Percentiles rank a stretch among this genome's conserved stretches.
phyloP scores from a whole-genome alignment of 805 yeast genomes.

The Zygotorulaspora sp. region DNA sequence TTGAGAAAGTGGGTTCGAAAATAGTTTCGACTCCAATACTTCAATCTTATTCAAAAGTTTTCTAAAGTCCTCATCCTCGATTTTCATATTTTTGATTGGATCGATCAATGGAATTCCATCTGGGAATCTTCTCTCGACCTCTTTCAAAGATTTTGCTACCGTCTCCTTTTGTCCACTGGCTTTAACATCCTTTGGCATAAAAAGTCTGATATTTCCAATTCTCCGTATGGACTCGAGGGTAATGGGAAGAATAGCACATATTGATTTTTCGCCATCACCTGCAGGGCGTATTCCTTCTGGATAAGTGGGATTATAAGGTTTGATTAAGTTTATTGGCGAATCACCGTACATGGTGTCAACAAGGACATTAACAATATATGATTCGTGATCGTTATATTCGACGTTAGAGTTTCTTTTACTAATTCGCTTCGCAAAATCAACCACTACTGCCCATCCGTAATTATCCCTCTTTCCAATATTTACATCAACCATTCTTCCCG shows the following conservation, averaged over 20 bases:
- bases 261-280: slow-evolving; percentile 59
- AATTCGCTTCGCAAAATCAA: slow-evolving; percentile 66
- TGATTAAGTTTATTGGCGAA: slow-evolving; percentile 76
- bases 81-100: slow-evolving; percentile 90
- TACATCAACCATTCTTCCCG: slow-evolving; percentile 79
- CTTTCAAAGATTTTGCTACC: slow-evolving; percentile 66
- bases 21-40: slow-evolving; percentile 70
- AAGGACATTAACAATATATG: slow-evolving; percentile 81
- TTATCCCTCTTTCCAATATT: slow-evolving; percentile 50
- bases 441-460: slow-evolving; percentile 96
- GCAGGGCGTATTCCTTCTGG: slow-evolving; percentile 91
- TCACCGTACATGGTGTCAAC: slow-evolving; percentile 74
- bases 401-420: slow-evolving; percentile 56
- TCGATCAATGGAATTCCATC: slow-evolving; percentile 90
- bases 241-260: slow-evolving; percentile 77
- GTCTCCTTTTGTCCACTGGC: slow-evolving; percentile 57
- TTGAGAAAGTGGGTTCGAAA: slow-evolving; percentile 61
- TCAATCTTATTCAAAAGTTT: slow-evolving; percentile 70
- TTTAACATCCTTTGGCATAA: slow-evolving; percentile 70
- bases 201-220: slow-evolving; percentile 76
- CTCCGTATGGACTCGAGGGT: slow-evolving; percentile 70
- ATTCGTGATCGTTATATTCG: slow-evolving; percentile 75
- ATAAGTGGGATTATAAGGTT: slow-evolving; percentile 69
- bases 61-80: slow-evolving; percentile 74
- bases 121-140: slow-evolving; percentile 77